Evolutionary conservation across 129 eudicot genomes (phyloP).

Genomic region (Ambrosia trifida): DNA sequence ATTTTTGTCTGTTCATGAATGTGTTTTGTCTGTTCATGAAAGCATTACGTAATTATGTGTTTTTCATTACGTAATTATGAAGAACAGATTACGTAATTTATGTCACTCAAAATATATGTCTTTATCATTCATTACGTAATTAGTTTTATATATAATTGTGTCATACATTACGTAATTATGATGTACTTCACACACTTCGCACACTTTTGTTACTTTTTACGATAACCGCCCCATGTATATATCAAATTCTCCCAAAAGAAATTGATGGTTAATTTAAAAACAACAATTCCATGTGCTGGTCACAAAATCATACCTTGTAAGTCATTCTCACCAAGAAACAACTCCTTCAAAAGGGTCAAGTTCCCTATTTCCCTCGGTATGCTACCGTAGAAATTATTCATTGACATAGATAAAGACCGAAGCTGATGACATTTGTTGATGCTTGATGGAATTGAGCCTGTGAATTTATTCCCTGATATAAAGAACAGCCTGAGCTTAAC

Average conservation of each 20-base stretch:
- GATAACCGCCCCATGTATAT: too few relatives aligned
- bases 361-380: slow-evolving; percentile 42
- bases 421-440: slow-evolving; percentile 31
- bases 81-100: too few relatives aligned
- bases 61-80: too few relatives aligned
- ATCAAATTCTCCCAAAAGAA: neutral
- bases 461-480: slow-evolving; percentile 21
- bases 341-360: slow-evolving; percentile 28
- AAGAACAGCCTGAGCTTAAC: neutral
- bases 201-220: too few relatives aligned
- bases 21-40: too few relatives aligned
- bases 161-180: too few relatives aligned
- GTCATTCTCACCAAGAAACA: slow-evolving; percentile 31
- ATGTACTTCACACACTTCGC: too few relatives aligned
- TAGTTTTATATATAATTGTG: too few relatives aligned
- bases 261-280: neutral
- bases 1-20: too few relatives aligned
- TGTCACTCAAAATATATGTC: too few relatives aligned
- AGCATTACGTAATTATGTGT: too few relatives aligned
- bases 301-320: slow-evolving; percentile 26
- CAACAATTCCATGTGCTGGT: neutral
- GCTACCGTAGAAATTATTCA: slow-evolving; percentile 27
- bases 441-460: slow-evolving; percentile 33
- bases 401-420: slow-evolving; percentile 17
- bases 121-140: too few relatives aligned